Percentiles rank a stretch among this genome's conserved stretches.
Evolutionary conservation across 2,329 filamentous ascomycete genomes (phyloP).

Genomic region (Apiospora rasikravindrae): DNA sequence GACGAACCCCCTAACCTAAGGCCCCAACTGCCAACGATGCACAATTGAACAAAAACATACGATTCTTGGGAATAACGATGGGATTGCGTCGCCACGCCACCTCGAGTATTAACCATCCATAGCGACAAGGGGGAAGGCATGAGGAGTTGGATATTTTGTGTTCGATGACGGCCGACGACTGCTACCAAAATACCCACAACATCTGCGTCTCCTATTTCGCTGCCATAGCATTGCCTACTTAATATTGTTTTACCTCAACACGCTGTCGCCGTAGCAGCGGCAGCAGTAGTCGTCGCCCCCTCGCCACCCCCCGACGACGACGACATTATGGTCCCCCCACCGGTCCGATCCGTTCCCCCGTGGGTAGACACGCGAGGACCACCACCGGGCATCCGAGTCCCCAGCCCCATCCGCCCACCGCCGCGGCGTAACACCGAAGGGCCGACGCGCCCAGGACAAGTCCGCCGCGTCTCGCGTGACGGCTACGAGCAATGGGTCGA

Average conservation of each 20-base stretch:
- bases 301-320: neutral
- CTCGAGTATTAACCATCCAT: neutral
- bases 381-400: slow-evolving; percentile 4
- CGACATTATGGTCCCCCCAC: slow-evolving; percentile 8
- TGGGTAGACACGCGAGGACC: slow-evolving; percentile 20
- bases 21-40: neutral
- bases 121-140: neutral
- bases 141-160: neutral
- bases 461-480: slow-evolving; percentile 40
- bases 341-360: slow-evolving; percentile 15
- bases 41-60: neutral
- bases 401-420: slow-evolving; percentile 1
- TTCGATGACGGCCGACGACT: slow-evolving; percentile 4
- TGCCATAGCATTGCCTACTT: neutral
- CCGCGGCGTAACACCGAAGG: neutral
- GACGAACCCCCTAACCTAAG: neutral
- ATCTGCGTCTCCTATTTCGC: neutral
- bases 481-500: slow-evolving; percentile 43
- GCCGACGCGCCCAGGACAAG: slow-evolving; percentile 25
- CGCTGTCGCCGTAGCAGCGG: slow-evolving; percentile 4
- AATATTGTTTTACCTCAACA: neutral
- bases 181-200: neutral
- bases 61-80: slow-evolving; percentile 7
- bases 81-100: neutral
- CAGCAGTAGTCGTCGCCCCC: neutral